Base-by-base conservation (phyloP, 352 stramenopile genomes). In the Thraustochytrium sp. region DNA sequence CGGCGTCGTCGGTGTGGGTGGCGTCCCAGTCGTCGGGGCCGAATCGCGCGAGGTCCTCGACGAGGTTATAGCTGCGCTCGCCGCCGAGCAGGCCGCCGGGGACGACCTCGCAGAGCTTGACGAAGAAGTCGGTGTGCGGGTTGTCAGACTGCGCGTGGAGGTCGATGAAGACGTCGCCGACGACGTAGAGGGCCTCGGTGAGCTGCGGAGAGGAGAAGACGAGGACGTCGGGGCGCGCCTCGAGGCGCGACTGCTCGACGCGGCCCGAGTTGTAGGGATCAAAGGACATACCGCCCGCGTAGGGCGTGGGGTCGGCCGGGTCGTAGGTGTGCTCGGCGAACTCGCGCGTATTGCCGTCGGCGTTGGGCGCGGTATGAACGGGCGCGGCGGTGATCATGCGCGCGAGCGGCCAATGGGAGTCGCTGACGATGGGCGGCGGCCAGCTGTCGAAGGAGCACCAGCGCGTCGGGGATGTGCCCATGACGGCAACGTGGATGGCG, bases 101-200 rank as follows among this genome's bases (percentile, higher is more conserved):
- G 1, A 38, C 46, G 44, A 74, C 75, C n/a, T 74, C 42, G 37
- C 75, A 76, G 23, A 74, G 36, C 23, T 76, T 74, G 46, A 84
- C 4, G 75, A 74, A 84, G 34, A 84, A 74, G 54, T 74, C 38
- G 18, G 75, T 74, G 56, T 62, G 42, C n/a, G 59, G 53, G 49
- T 84, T 74, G 75, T 18, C 23, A 4, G 75, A 84, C 4, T 18
- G 37, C 9, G 59, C 75, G 29, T 76, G 54, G 8, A 84, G 38
- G 13, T 54, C 29, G 16, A 84, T 29, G 18, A 42, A 76, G 3
- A 74, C 75, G 29, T 59, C 55, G 44, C 75, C 75, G 36, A 29
- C 51, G 18, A 84, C 40, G 44, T 84, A 74, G 13, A 84, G n/a
- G 31, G 18, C 31, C 37, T 49, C 5, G 4, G 3, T 46, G 3